A percentile compares a stretch with the other conserved stretches of the same genome.
phyloP scores from a whole-genome alignment of 805 yeast species.

The Cyberlindnera misumaiensis region DNA sequence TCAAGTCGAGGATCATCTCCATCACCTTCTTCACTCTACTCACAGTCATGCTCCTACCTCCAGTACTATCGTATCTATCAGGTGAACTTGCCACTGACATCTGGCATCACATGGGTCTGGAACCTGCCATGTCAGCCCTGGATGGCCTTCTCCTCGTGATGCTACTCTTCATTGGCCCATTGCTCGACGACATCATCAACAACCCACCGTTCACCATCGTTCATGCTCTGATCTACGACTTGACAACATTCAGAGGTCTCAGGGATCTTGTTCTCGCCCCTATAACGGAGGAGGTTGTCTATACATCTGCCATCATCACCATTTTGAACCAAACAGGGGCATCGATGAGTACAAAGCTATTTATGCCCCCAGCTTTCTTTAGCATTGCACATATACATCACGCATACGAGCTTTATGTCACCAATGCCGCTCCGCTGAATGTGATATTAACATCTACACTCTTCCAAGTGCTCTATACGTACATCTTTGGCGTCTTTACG shows the following conservation, averaged over 20 bases:
- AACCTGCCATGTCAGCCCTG: constrained; percentile 27
- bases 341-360: constrained; percentile 21
- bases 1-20: constrained; percentile 34
- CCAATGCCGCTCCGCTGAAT: constrained; percentile 18
- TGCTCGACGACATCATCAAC: constrained; percentile 29
- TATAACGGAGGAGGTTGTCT: constrained; percentile 68
- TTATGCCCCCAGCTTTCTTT: constrained; percentile 55
- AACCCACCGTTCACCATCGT: constrained; percentile 10
- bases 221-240: constrained; percentile 6
- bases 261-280: constrained; percentile 69
- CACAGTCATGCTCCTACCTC: constrained; percentile 6
- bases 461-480: constrained; percentile 60
- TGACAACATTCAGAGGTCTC: constrained; percentile 33
- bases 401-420: constrained; percentile 41
- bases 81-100: constrained; percentile 5
- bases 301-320: constrained; percentile 41
- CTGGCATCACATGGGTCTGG: constrained; percentile 26
- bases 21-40: constrained; percentile 20
- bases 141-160: constrained; percentile 26
- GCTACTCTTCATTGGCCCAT: constrained; percentile 43
- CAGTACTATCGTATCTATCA: constrained; percentile 6
- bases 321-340: constrained; percentile 22
- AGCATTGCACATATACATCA: constrained; percentile 80
- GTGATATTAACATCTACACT: constrained; percentile 31
- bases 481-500: constrained; percentile 65